These are phyloP conservation scores for Obelidium mucronatum DNA, from an alignment of 192 early-diverging fungal genomes.

Conservation along the genomic window DNA sequence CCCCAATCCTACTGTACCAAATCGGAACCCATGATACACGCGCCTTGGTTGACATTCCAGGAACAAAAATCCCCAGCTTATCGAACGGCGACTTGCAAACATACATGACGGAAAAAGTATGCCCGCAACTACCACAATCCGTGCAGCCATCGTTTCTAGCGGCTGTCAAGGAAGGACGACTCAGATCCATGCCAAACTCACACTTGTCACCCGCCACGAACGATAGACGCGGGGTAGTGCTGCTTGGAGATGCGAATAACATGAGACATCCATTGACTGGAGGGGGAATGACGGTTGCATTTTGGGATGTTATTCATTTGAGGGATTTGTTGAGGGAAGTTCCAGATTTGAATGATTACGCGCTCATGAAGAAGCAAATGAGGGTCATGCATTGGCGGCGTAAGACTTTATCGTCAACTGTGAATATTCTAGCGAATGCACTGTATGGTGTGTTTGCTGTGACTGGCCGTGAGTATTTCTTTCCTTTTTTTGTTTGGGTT, in stretches of 20 bases:
- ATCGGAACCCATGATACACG: constrained; percentile 88
- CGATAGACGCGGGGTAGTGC: constrained; percentile 73
- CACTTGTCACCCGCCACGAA: constrained; percentile 88
- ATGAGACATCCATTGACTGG: constrained; percentile 96
- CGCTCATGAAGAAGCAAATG: constrained; percentile 62
- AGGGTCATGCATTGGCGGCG: constrained; percentile 80
- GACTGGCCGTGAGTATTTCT: constrained; percentile 66
- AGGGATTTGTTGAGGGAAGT: constrained; percentile 64
- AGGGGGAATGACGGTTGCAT: constrained; percentile 96
- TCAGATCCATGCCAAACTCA: constrained; percentile 89
- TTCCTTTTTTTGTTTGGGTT: constrained; percentile 18
- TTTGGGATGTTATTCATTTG: constrained; percentile 89
- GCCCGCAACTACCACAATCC: constrained; percentile 73
- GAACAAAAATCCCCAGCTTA: constrained; percentile 74
- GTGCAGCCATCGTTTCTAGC: constrained; percentile 64
- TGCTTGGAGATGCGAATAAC: constrained; percentile 96
- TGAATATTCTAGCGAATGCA: constrained; percentile 95
- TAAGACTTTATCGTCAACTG: constrained; percentile 69
- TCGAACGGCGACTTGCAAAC: constrained; percentile 64
- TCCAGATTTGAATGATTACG: constrained; percentile 56
- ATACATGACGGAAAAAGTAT: constrained; percentile 70
- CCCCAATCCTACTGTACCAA: constrained; percentile 91
- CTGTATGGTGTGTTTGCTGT: constrained; percentile 91
- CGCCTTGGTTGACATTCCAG: constrained; percentile 91
- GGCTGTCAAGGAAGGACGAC: constrained; percentile 73